Conservation (phyloP, 495 filamentous ascomycete genomes). For the Neurospora sp. region DNA sequence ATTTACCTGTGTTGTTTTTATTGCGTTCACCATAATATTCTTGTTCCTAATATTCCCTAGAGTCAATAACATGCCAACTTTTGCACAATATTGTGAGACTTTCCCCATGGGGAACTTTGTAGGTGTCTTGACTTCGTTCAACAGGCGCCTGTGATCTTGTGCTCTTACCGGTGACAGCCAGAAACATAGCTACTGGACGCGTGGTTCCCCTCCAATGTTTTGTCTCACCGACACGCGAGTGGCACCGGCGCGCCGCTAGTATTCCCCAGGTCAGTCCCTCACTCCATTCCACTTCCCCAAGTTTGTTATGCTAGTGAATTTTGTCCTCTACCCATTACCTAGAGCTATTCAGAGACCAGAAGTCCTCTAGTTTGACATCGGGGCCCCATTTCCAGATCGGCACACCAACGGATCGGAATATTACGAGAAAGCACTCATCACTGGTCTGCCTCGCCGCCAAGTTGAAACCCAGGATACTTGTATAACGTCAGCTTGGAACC, state of each 20-base stretch:
- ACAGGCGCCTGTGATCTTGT: neutral
- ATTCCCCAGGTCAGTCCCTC: neutral
- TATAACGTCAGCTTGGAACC: neutral
- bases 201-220: neutral
- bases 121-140: neutral
- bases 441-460: neutral
- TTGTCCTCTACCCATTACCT: neutral
- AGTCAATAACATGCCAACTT: conserved; percentile 21
- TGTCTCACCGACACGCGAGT: neutral
- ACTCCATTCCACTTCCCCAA: neutral
- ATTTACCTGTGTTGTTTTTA: conserved; percentile 4
- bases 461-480: neutral
- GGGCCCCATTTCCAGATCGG: neutral
- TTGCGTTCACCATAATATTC: conserved; percentile 12
- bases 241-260: neutral
- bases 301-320: neutral
- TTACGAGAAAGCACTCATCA: neutral
- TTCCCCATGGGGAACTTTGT: neutral
- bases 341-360: neutral
- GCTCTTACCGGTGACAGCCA: neutral
- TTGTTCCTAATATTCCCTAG: conserved; percentile 17
- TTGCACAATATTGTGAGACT: neutral
- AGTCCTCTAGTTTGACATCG: neutral
- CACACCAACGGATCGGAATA: neutral
- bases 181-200: neutral